Evolutionary conservation across 164 flowering plant genomes (phyloP).

Genomic region (Dillenia turbinata): DNA sequence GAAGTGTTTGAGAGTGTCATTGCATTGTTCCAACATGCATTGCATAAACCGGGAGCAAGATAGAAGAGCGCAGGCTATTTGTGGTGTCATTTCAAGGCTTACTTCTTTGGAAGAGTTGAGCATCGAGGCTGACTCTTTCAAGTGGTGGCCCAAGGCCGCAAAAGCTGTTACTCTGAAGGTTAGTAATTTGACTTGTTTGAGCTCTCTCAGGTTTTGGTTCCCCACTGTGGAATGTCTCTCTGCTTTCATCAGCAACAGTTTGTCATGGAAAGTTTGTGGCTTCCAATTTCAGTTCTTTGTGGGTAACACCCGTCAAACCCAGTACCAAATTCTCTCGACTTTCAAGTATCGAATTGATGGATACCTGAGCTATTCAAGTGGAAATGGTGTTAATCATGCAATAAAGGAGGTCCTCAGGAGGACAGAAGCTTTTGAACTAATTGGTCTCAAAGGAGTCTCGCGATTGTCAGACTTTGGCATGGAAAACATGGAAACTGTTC

Average conservation of each 20-base stretch:
- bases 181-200: constrained; percentile 3
- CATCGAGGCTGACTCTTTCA: constrained; percentile 4
- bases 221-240: constrained; percentile 2
- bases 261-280: constrained; percentile 1
- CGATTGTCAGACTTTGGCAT: constrained; percentile 13
- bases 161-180: constrained; percentile 4
- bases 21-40: not conserved
- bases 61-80: not conserved
- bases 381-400: not conserved
- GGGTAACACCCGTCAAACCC: not conserved
- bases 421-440: constrained; percentile 9
- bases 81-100: constrained; percentile 3
- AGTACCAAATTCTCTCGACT: not conserved
- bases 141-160: not conserved
- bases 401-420: constrained; percentile 5
- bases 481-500: not conserved
- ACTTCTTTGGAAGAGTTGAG: constrained; percentile 13
- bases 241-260: not conserved
- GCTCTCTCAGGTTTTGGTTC: constrained; percentile 11
- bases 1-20: constrained; percentile 16
- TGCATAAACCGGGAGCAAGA: not conserved
- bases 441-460: constrained; percentile 8
- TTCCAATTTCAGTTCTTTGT: constrained; percentile 9
- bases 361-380: constrained; percentile 9
- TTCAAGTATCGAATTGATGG: not conserved